A percentile compares a stretch with the other conserved stretches of the same genome.
Evolutionary conservation across 441 rosid genomes (phyloP).

Genomic region (Bocquillonia castaneifolia): DNA sequence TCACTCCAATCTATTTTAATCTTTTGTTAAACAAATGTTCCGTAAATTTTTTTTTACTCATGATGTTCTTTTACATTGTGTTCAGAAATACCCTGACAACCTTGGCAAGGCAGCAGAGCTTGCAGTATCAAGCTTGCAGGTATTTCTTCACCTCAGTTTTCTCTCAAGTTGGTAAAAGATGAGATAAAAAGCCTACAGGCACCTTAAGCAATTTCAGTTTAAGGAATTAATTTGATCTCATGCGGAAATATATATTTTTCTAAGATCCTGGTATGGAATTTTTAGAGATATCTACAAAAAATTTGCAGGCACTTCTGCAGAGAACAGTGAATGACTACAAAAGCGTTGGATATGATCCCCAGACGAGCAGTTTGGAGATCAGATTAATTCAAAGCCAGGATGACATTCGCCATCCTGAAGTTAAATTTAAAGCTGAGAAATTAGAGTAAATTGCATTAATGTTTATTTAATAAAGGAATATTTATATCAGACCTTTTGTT

Average conservation of each 20-base stretch:
- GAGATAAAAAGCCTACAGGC: background rate
- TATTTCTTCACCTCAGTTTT: constrained; percentile 21
- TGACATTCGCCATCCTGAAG: constrained; percentile 69
- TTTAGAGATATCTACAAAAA: background rate
- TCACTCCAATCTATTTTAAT: background rate
- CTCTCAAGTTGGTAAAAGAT: background rate
- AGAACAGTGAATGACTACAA: constrained; percentile 72
- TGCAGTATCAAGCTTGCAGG: constrained; percentile 98
- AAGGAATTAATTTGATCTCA: background rate
- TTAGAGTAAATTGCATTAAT: constrained; percentile 23
- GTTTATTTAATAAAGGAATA: background rate
- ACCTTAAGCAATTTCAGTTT: background rate
- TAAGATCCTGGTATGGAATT: background rate
- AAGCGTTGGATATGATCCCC: constrained; percentile 51
- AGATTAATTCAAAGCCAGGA: constrained; percentile 92
- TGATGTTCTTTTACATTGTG: constrained; percentile 10
- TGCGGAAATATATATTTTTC: background rate
- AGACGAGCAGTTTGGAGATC: constrained; percentile 90
- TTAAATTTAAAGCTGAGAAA: constrained; percentile 59
- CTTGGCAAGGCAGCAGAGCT: constrained; percentile 93
- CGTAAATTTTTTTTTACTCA: constrained; percentile 9
- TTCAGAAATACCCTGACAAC: constrained; percentile 80
- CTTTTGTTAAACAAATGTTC: background rate
- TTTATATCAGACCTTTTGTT: background rate
- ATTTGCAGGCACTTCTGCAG: constrained; percentile 64